Base-by-base conservation (phyloP, 768 basidiomycete genomes). In the Amanita polypyramis region DNA sequence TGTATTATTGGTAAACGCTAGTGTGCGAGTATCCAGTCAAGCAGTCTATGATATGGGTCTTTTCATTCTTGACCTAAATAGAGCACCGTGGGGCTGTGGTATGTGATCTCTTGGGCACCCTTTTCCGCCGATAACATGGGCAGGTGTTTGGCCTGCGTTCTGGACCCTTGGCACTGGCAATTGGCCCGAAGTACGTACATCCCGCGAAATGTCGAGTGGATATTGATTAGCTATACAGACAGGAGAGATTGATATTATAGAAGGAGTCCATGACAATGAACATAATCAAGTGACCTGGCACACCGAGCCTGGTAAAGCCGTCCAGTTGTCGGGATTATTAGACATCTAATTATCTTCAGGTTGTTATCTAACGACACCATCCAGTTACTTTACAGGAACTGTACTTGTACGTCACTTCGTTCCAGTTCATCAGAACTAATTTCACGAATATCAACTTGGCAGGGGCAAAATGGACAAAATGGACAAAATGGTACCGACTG, bases 51-150 rank as follows among this genome's bases (percentile, higher is more conserved):
- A 78, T 51, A 78, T 82, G 8, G 91, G 91, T 25, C 68, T 95
- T 17, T 90, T 93, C 59, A 75, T 95, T 51, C 70, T 94, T 20
- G 91, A 95, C 59, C 70, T 89, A 27, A 79, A 82, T 49, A 79
- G 75, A 62, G 89, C 90, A 39, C 91, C 91, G 0, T 89, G 83
- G 78, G 92, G 91, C 46, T 95, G 91, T 65, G 88, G 89, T 79
- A 66, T 47, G 75, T 64, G 42, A 25, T 35, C 21, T 34, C 14
- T 14, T 17, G n/a, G 34, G 12, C 19, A n/a, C 12, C 21, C 34
- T 17, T 2, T 23, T 38, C 20, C 10, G n/a, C 14, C 32, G 25
- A 33, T 12, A 11, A 45, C 33, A 19, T 54, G 43, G 37, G 56
- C 35, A 86, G 84, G 75, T 55, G 77, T 82, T 17, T 91, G 91